phyloP scores from a whole-genome alignment of 176 grass and related monocot genomes.

The Chloris gayana region DNA sequence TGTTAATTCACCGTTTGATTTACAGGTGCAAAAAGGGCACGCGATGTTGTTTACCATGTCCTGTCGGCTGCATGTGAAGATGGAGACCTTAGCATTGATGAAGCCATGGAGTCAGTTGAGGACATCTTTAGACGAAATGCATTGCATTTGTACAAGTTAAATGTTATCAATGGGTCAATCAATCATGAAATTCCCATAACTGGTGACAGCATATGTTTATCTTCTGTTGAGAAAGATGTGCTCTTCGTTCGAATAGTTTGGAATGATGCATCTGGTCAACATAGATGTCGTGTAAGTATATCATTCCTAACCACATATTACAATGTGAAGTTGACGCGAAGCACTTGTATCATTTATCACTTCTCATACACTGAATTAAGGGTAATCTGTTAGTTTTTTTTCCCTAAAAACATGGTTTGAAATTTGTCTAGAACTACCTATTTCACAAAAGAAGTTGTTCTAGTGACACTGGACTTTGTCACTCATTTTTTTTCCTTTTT shows the following conservation, averaged over 20 bases:
- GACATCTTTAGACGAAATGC: slow-evolving; percentile 91
- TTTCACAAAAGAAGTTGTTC: neutral
- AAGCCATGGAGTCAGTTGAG: slow-evolving; percentile 78
- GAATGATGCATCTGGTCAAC: slow-evolving; percentile 88
- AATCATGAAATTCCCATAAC: slow-evolving; percentile 34
- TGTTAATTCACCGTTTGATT: slow-evolving; percentile 34
- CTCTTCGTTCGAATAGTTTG: slow-evolving; percentile 90
- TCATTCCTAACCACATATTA: slow-evolving; percentile 24
- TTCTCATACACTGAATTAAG: slow-evolving; percentile 12
- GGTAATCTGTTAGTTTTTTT: slow-evolving; percentile 23
- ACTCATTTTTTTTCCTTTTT: neutral
- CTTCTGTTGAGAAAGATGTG: slow-evolving; percentile 49
- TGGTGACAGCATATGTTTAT: slow-evolving; percentile 34
- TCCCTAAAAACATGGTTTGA: slow-evolving; percentile 1
- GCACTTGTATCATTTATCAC: slow-evolving; percentile 1
- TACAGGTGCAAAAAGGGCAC: slow-evolving; percentile 78
- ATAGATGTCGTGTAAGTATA: slow-evolving; percentile 88
- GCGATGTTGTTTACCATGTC: slow-evolving; percentile 77
- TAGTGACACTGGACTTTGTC: slow-evolving; percentile 30
- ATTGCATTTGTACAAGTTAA: slow-evolving; percentile 78
- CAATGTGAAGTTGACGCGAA: slow-evolving; percentile 9
- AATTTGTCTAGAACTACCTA: neutral
- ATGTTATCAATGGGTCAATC: slow-evolving; percentile 49
- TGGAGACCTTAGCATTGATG: slow-evolving; percentile 83
- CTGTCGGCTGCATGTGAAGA: slow-evolving; percentile 78